phyloP scores from a whole-genome alignment of 495 filamentous ascomycete species.

The Annulohypoxylon moriforme region DNA sequence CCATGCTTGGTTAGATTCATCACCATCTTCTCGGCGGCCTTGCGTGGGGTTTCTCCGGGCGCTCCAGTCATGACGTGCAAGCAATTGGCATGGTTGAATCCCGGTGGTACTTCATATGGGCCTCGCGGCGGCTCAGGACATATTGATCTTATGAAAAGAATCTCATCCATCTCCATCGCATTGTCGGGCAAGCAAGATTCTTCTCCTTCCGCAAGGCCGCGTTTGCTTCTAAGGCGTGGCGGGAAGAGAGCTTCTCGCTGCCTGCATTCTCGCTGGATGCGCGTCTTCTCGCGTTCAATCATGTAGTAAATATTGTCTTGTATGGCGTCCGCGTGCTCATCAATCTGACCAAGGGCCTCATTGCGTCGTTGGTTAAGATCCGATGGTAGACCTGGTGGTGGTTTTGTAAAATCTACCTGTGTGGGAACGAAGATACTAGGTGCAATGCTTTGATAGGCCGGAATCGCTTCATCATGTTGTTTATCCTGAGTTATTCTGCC shows the following conservation, averaged over 20 bases:
- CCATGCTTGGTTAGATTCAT: conserved; percentile 37
- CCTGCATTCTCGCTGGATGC: conserved; percentile 41
- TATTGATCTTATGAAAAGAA: conserved; percentile 22
- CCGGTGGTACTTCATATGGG: conserved; percentile 24
- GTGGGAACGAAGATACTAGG: conserved; percentile 60
- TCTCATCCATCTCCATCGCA: conserved; percentile 30
- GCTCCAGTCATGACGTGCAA: conserved; percentile 1
- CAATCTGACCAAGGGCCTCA: conserved; percentile 53
- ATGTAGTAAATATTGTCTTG: conserved; percentile 57
- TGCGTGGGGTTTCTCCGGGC: conserved; percentile 32
- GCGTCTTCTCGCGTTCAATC: conserved; percentile 53
- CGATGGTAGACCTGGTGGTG: conserved; percentile 40
- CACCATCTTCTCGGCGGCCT: conserved; percentile 37
- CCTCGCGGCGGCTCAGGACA: conserved; percentile 12
- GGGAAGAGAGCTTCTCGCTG: conserved; percentile 28
- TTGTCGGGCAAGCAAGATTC: conserved; percentile 23
- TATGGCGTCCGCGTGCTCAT: conserved; percentile 54
- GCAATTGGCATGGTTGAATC: conserved; percentile 25
- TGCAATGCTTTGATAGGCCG: conserved; percentile 46
- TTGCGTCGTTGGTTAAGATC: conserved; percentile 49
- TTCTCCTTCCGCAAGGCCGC: conserved; percentile 24
- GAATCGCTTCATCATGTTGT: conserved; percentile 48
- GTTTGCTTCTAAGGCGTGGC: not conserved
- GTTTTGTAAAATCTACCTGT: conserved; percentile 47
- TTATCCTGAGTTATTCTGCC: not conserved